phyloP scores from a whole-genome alignment of 352 stramenopile genomes.

The Pythium vanterpoolii region DNA sequence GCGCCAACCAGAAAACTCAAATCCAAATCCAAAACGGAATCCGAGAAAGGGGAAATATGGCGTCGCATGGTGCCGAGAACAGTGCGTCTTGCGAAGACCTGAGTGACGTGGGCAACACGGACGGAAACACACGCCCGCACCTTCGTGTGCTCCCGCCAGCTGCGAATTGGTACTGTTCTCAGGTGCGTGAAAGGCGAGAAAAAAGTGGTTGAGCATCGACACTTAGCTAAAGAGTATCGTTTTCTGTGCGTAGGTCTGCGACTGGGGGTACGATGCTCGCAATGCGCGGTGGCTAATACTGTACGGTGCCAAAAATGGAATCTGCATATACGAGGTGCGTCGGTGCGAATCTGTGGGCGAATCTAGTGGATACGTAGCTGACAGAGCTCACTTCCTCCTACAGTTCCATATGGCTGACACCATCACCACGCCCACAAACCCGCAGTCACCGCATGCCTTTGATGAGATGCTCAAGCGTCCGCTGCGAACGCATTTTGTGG shows the following conservation, averaged over 20 bases:
- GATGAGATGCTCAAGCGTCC: conserved; percentile 17
- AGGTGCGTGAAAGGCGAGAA: conserved; percentile 33
- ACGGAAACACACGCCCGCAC: conserved; percentile 3
- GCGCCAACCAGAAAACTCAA: background rate
- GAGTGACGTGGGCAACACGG: background rate
- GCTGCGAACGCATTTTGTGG: conserved; percentile 30
- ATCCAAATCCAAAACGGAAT: background rate
- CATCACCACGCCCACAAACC: background rate
- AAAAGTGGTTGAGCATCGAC: background rate
- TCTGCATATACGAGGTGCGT: conserved; percentile 64
- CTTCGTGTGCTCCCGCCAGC: conserved; percentile 53
- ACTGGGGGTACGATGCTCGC: conserved; percentile 43
- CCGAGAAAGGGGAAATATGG: background rate
- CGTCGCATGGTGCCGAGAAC: background rate
- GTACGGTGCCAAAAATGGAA: conserved; percentile 56
- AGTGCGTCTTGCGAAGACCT: background rate
- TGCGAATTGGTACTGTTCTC: conserved; percentile 77
- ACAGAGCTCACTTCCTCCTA: background rate
- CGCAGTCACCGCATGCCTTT: background rate
- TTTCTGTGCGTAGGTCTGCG: conserved; percentile 35
- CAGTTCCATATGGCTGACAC: conserved; percentile 7
- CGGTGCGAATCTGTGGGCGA: background rate
- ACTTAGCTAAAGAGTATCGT: background rate
- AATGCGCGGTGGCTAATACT: conserved; percentile 37
- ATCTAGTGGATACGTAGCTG: background rate